A percentile compares a stretch with the other conserved stretches of the same genome.
phyloP scores from a whole-genome alignment of 1,284 basidiomycete species.

The Megacollybia platyphylla region DNA sequence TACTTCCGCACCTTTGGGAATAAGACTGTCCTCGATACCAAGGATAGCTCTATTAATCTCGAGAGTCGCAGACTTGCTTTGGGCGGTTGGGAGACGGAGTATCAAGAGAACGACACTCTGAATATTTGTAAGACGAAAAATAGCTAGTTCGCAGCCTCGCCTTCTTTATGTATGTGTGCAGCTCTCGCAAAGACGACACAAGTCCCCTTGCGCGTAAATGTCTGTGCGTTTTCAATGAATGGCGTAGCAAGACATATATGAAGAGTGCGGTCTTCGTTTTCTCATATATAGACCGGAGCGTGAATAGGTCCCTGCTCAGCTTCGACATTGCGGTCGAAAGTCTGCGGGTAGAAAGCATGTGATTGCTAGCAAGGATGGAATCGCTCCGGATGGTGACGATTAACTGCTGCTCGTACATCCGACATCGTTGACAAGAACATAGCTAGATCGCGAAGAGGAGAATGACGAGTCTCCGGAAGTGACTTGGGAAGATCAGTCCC shows the following conservation, averaged over 20 bases:
- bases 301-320: slow-evolving; percentile 3
- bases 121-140: background rate
- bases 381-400: too few species aligned
- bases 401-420: too few species aligned
- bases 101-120: slow-evolving; percentile 52
- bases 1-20: slow-evolving; percentile 47
- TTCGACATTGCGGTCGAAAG: background rate
- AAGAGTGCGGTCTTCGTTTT: slow-evolving; percentile 49
- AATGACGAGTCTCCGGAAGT: slow-evolving; percentile 77
- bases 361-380: background rate
- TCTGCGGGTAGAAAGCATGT: background rate
- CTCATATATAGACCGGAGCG: slow-evolving; percentile 20
- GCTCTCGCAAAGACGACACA: slow-evolving; percentile 30
- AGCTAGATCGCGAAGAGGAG: slow-evolving; percentile 73
- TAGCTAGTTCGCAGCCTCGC: slow-evolving; percentile 19
- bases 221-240: slow-evolving; percentile 39
- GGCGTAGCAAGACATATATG: slow-evolving; percentile 44
- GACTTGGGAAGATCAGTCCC: slow-evolving; percentile 92
- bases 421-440: background rate
- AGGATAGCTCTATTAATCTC: slow-evolving; percentile 60
- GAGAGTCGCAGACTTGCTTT: slow-evolving; percentile 42
- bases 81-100: slow-evolving; percentile 58
- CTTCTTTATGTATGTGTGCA: slow-evolving; percentile 45
- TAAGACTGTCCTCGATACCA: slow-evolving; percentile 59
- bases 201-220: slow-evolving; percentile 72